A percentile compares a stretch with the other conserved stretches of the same genome.
These are phyloP conservation scores for Ophiosphaerella herpotricha DNA, from an alignment of 2,329 filamentous ascomycete species.

Conservation along the genomic window DNA sequence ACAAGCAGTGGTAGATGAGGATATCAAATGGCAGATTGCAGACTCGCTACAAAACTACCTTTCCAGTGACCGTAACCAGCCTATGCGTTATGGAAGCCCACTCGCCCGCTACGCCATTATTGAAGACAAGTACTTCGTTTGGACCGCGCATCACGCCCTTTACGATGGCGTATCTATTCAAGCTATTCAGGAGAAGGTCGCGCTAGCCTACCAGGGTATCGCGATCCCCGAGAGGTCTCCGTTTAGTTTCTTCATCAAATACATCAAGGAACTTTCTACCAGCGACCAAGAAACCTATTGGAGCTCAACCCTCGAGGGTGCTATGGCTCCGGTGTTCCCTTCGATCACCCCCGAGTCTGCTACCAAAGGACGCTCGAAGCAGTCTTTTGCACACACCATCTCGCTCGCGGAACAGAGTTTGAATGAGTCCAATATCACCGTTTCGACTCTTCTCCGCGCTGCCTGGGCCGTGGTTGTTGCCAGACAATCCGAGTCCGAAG, in stretches of 20 bases:
- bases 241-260: constrained; percentile 15
- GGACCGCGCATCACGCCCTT: constrained; percentile 30
- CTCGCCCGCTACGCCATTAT: constrained; percentile 17
- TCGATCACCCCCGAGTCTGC: constrained; percentile 10
- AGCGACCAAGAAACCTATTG: constrained; percentile 8
- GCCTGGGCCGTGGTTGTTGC: constrained; percentile 18
- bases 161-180: constrained; percentile 30
- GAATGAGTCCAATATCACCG: constrained; percentile 2
- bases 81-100: constrained; percentile 10
- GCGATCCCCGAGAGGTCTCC: background rate
- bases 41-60: constrained; percentile 12
- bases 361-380: constrained; percentile 6
- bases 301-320: constrained; percentile 7
- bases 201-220: background rate
- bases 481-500: constrained; percentile 14
- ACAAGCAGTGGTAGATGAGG: constrained; percentile 12
- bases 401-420: constrained; percentile 1
- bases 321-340: constrained; percentile 12
- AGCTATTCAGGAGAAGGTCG: constrained; percentile 14
- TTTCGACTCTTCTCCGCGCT: constrained; percentile 15
- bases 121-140: constrained; percentile 23
- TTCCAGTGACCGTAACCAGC: constrained; percentile 3
- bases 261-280: constrained; percentile 2
- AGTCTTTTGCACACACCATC: constrained; percentile 4
- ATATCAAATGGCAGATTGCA: constrained; percentile 8